A percentile compares a stretch with the other conserved stretches of the same genome.
phyloP scores from a whole-genome alignment of 352 stramenopile genomes.

The Pythium inflatum region DNA sequence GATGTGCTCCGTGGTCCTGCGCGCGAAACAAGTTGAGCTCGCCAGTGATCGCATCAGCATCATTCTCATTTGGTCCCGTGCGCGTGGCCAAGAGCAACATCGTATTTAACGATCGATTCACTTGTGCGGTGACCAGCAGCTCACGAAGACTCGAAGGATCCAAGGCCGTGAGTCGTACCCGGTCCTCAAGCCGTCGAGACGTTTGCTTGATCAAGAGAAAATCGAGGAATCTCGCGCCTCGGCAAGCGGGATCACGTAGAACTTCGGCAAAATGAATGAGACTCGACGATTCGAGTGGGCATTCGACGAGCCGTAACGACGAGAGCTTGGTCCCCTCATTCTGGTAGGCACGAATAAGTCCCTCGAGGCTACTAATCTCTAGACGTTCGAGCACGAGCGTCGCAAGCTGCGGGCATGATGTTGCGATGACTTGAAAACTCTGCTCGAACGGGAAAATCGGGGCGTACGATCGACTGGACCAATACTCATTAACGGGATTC shows the following conservation, averaged over 20 bases:
- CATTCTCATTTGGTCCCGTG: neutral
- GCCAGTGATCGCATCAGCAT: neutral
- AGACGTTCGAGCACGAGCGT: neutral
- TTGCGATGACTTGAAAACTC: neutral
- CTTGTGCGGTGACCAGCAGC: neutral
- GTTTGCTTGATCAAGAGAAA: neutral
- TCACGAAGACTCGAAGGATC: neutral
- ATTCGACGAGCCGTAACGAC: neutral
- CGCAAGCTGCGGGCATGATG: neutral
- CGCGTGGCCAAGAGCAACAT: neutral
- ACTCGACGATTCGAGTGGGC: neutral
- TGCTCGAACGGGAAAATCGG: neutral
- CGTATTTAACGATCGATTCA: neutral
- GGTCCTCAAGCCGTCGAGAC: neutral
- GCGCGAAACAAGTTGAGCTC: neutral
- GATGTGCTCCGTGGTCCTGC: neutral
- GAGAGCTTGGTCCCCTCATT: neutral
- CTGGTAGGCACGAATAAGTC: neutral
- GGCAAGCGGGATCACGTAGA: neutral
- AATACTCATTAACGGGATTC: neutral
- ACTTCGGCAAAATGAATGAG: neutral
- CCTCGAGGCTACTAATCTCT: neutral
- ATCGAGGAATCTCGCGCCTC: neutral
- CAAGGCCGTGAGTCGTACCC: neutral
- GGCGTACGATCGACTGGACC: neutral